These are phyloP conservation scores for Fusarium lateritium DNA, from an alignment of 2,329 filamentous ascomycete genomes.

Conservation along the genomic window DNA sequence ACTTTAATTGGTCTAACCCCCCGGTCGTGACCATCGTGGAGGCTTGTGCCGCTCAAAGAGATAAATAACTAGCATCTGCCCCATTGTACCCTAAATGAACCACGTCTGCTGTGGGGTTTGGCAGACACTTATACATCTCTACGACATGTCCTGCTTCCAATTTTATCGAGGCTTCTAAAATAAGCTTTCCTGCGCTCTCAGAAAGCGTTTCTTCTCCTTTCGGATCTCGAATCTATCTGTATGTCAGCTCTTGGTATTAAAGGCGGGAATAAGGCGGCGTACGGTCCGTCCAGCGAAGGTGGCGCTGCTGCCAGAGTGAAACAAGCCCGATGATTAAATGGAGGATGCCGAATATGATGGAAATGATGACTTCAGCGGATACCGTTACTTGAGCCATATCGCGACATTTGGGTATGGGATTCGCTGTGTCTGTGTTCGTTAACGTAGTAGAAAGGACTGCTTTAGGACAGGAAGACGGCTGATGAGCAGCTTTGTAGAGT, in stretches of 20 bases:
- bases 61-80: no score
- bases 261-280: fast-evolving
- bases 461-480: no score
- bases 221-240: background rate
- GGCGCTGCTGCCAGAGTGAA: slow-evolving; percentile 3
- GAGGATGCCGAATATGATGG: slow-evolving; percentile 3
- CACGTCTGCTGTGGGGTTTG: no score
- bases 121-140: no score
- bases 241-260: fast-evolving
- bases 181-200: fast-evolving
- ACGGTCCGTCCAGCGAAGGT: background rate
- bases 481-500: background rate
- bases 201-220: background rate
- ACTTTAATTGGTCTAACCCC: no score
- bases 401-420: background rate
- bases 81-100: no score
- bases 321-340: background rate
- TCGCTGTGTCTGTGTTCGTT: fast-evolving
- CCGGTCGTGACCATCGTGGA: no score
- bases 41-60: no score
- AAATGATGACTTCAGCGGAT: background rate
- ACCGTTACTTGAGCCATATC: background rate
- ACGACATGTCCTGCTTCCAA: no score
- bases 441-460: no score
- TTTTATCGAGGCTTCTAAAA: fast-evolving